These are phyloP conservation scores for Hemisphaericaspora xylofermentans DNA, from an alignment of 1,139 yeast species.

Conservation along the genomic window DNA sequence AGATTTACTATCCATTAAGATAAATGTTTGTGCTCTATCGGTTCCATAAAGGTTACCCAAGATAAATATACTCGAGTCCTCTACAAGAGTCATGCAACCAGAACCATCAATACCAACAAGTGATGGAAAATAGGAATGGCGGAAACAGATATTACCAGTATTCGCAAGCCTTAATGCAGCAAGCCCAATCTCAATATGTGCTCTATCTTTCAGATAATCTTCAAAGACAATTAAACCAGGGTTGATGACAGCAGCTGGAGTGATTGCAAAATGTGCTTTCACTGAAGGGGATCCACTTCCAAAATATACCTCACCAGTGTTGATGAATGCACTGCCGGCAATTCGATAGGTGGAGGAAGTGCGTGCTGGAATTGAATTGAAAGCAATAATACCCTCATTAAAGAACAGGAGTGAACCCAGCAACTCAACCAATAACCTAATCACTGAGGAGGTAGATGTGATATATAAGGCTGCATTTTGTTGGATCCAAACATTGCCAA, in stretches of 20 bases:
- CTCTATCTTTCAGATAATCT: conserved; percentile 20
- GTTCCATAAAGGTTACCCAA: conserved; percentile 19
- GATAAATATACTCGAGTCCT: conserved; percentile 21
- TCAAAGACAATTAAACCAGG: conserved; percentile 27
- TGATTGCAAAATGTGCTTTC: conserved; percentile 20
- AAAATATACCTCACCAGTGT: conserved; percentile 30
- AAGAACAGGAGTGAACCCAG: conserved; percentile 15
- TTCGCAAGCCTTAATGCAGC: conserved; percentile 21
- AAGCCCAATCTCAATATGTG: conserved; percentile 22
- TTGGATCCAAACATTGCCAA: conserved; percentile 20
- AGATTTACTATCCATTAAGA: conserved; percentile 21
- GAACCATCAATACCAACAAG: conserved; percentile 24
- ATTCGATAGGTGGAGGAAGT: conserved; percentile 22
- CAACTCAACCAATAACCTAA: conserved; percentile 15
- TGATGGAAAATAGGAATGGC: conserved; percentile 24
- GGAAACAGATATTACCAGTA: conserved; percentile 32
- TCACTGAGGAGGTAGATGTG: not conserved
- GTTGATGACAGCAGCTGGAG: conserved; percentile 25
- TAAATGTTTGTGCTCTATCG: conserved; percentile 22
- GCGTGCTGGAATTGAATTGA: conserved; percentile 21
- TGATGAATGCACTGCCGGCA: conserved; percentile 21
- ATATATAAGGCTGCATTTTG: conserved; percentile 28
- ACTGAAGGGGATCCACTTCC: conserved; percentile 24
- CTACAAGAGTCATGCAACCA: conserved; percentile 30
- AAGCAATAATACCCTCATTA: conserved; percentile 26